Evolutionary conservation across 768 basidiomycete genomes (phyloP), one percentile per base, ranked within the genome.

Genomic region (Saitozyma sp.): DNA sequence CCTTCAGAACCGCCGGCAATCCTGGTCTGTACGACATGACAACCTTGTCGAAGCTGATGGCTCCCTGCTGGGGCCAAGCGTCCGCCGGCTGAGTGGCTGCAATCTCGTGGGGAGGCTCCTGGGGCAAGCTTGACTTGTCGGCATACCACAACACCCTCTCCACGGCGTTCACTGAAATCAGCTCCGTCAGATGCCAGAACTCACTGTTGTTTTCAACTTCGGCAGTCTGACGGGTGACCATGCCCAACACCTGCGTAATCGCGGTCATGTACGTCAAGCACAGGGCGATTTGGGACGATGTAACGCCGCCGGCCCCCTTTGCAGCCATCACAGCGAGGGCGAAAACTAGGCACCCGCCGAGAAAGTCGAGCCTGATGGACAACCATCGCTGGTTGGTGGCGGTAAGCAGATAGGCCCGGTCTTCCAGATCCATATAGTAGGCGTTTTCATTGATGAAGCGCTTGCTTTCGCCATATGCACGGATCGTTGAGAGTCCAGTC

Each of bases 181-280:
- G 29, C 17, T 37, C 14, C 58, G 40, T 14, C 16, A 59, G 75
- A 69, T 5, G 29, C 29, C 2, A 61, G 8, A 8, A 56, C 68
- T 53, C 56, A 73, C 71, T 93, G 78, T 92, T 85, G 77, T 96
- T 94, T 78, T 95, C 92, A 7, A 93, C 87, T 75, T 94, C 91
- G 14, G 79, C 79, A 9, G 68, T 50, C 58, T 74, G 74, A 2
- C 77, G 62, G 7, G 75, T 69, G 37, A 77, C 69, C 75, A 75
- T 74, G 45, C 75, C 73, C 16, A 77, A 59, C 40, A 73, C 59
- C 54, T 77, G 75, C 8, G 65, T 63, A n/a, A 77, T 62, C 8
- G 69, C 55, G 0, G 71, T 71, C 53, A 77, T 54, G 56, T 77
- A 77, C 3, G 89, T 88, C 14, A 95, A 81, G 13, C 88, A 84